Conservation (phyloP, 2,329 filamentous ascomycete species). For the Byssoonygena ceratinophila region DNA sequence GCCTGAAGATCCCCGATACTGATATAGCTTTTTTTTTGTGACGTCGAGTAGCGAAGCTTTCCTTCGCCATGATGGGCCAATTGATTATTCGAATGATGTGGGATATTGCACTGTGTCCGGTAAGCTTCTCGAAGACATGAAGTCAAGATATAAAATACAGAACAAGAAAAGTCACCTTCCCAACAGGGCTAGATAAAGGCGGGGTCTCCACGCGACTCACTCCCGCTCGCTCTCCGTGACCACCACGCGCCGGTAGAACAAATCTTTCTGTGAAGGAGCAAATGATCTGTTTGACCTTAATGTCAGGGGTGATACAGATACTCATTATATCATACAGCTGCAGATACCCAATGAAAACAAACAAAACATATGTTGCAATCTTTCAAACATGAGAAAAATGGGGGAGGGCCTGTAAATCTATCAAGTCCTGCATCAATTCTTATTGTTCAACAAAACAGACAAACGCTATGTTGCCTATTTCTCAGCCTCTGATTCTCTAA, state of each 20-base stretch:
- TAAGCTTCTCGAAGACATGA: neutral
- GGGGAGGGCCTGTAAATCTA: neutral
- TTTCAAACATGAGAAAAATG: neutral
- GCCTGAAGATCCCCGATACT: neutral
- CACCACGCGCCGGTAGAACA: neutral
- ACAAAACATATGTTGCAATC: neutral
- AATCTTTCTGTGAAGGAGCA: neutral
- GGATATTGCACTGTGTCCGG: neutral
- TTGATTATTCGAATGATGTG: neutral
- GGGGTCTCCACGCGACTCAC: neutral
- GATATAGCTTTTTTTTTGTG: neutral
- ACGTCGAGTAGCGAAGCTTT: neutral
- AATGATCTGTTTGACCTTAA: neutral
- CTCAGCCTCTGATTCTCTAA: slow-evolving; percentile 41
- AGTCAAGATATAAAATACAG: neutral
- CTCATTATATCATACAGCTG: neutral
- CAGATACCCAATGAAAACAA: neutral
- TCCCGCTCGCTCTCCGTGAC: no score
- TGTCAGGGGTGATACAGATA: neutral
- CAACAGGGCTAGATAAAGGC: neutral
- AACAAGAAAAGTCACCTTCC: neutral
- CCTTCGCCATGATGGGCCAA: neutral
- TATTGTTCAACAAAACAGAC: neutral
- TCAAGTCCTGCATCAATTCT: neutral
- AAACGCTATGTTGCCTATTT: neutral